phyloP scores from a whole-genome alignment of 441 rosid genomes.

The Adansonia rubrostipa region DNA sequence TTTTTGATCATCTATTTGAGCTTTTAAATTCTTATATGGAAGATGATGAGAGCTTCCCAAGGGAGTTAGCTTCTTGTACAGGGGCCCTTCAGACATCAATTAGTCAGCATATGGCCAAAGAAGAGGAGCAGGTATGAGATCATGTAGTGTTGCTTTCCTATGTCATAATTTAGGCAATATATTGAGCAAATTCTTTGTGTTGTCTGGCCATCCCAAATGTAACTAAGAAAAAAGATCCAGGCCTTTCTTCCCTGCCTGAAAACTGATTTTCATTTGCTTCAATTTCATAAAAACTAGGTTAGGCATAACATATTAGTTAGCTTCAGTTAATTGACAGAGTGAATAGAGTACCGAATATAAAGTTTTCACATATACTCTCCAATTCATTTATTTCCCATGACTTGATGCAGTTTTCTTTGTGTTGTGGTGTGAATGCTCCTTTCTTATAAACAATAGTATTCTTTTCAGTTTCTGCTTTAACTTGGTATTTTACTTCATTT shows the following conservation, averaged over 20 bases:
- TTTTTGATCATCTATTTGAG: conserved; percentile 51
- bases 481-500: not conserved
- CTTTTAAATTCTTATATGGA: conserved; percentile 42
- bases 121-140: conserved; percentile 53
- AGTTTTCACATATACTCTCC: not conserved
- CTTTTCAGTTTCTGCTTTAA: not conserved
- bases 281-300: not conserved
- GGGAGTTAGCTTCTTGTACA: conserved; percentile 51
- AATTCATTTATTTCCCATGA: not conserved
- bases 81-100: conserved; percentile 58
- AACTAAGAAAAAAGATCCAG: conserved; percentile 6
- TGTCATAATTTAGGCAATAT: not conserved
- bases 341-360: not conserved
- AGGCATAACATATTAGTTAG: not conserved
- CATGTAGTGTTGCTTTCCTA: conserved; percentile 10
- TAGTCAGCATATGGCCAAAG: conserved; percentile 61
- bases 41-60: conserved; percentile 47
- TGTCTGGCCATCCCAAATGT: not conserved
- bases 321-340: not conserved
- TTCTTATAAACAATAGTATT: not conserved
- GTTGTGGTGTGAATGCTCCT: not conserved
- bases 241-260: not conserved
- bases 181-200: conserved; percentile 5
- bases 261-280: conserved; percentile 20
- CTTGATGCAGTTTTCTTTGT: not conserved